These are phyloP conservation scores for Xylariaceae sp. DNA, from an alignment of 2,329 filamentous ascomycete species.

Conservation along the genomic window DNA sequence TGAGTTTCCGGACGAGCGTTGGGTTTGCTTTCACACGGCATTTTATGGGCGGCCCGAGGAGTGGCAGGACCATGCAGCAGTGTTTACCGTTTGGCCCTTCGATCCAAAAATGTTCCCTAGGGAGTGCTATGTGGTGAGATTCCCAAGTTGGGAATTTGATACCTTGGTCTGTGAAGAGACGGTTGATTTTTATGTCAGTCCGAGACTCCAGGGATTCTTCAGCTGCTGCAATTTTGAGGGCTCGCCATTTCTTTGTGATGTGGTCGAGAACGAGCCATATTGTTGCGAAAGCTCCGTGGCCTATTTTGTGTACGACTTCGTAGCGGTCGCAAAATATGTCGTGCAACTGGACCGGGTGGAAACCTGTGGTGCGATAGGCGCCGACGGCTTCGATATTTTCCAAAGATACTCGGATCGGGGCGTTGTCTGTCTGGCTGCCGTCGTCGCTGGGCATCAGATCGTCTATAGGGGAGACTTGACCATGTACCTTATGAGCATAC, in stretches of 20 bases:
- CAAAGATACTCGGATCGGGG: too few species aligned
- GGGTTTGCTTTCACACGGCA: background rate
- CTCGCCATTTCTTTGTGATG: background rate
- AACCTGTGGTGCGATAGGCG: background rate
- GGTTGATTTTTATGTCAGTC: background rate
- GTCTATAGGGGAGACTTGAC: too few species aligned
- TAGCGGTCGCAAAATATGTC: background rate
- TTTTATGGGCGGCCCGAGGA: conserved; percentile 1
- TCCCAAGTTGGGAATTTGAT: background rate
- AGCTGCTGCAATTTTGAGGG: background rate
- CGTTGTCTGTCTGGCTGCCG: too few species aligned
- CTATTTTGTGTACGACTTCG: background rate
- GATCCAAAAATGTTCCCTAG: conserved; percentile 8
- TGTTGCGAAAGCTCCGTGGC: background rate
- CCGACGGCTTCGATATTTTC: background rate
- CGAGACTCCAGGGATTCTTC: background rate
- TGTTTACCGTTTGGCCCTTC: conserved; percentile 11
- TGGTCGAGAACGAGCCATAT: background rate
- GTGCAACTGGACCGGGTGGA: background rate
- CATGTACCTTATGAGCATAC: too few species aligned
- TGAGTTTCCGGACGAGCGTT: background rate
- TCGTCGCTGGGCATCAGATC: too few species aligned
- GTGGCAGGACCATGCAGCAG: conserved; percentile 1
- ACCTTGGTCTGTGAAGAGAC: background rate
- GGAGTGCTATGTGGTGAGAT: conserved; percentile 2